Evolutionary conservation across 176 grass and related monocot species (phyloP).

Genomic region (Carex kokanica): DNA sequence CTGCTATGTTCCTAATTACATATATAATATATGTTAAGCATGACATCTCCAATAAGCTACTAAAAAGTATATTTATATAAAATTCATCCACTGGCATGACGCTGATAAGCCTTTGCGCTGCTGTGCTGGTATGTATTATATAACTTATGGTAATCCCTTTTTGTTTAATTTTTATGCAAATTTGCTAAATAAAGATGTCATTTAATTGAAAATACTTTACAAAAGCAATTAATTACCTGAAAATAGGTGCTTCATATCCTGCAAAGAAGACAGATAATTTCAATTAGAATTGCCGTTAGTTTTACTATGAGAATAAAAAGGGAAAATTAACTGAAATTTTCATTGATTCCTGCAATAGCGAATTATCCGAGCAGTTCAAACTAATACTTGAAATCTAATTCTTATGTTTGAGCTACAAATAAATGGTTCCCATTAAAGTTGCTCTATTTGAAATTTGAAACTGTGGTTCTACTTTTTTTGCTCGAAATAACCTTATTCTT

Average conservation of each 20-base stretch:
- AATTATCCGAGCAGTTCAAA: not conserved
- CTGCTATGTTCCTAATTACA: constrained; percentile 34
- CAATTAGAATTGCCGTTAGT: not conserved
- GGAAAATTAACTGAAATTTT: not conserved
- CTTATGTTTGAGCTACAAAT: not conserved
- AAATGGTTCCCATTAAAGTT: not conserved
- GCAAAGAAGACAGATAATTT: not conserved
- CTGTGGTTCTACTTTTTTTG: not conserved
- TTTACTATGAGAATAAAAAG: not conserved
- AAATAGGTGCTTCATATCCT: constrained; percentile 37
- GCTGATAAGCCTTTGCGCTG: not conserved
- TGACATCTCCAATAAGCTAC: not conserved
- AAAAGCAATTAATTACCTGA: constrained; percentile 17
- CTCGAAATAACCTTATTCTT: no score
- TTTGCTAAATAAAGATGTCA: not conserved
- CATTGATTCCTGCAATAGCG: not conserved
- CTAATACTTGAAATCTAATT: not conserved
- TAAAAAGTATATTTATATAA: not conserved
- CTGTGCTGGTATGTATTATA: not conserved
- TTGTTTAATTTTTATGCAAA: not conserved
- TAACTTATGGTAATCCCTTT: not conserved
- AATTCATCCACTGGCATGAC: not conserved
- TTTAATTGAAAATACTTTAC: not conserved
- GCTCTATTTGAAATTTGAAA: not conserved
- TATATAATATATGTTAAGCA: not conserved